A percentile compares a stretch with the other conserved stretches of the same genome.
Conservation (phyloP, 768 basidiomycete genomes). For the Porpolomopsis calyptriformis region DNA sequence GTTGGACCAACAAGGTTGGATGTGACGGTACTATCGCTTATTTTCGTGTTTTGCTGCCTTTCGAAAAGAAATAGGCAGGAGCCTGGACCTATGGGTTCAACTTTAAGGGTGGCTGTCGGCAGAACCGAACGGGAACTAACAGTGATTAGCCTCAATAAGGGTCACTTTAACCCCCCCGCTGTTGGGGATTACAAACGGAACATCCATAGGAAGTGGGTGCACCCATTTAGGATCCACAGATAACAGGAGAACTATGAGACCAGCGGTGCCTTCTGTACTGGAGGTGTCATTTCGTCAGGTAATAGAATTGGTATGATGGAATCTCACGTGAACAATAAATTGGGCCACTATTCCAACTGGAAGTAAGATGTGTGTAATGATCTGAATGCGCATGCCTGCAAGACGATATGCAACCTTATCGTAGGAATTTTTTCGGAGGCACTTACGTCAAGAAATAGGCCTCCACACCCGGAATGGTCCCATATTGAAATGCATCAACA, state of each 20-base stretch:
- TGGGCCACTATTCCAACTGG: conserved; percentile 80
- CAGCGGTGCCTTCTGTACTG: conserved; percentile 65
- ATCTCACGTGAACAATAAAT: conserved; percentile 74
- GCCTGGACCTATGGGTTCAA: conserved; percentile 42
- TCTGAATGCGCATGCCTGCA: conserved; percentile 91
- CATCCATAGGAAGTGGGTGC: conserved; percentile 73
- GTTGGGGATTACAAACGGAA: conserved; percentile 61
- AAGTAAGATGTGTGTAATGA: conserved; percentile 87
- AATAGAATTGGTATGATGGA: neutral
- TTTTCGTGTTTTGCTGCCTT: conserved; percentile 79
- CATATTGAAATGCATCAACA: conserved; percentile 95
- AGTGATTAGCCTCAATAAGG: conserved; percentile 96
- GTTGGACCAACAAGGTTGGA: conserved; percentile 61
- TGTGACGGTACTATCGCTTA: conserved; percentile 72
- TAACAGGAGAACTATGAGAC: conserved; percentile 85
- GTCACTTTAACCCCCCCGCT: conserved; percentile 84
- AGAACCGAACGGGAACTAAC: conserved; percentile 22
- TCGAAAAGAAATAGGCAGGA: conserved; percentile 92
- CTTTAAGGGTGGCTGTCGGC: neutral
- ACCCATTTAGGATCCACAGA: conserved; percentile 86
- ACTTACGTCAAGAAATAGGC: conserved; percentile 85
- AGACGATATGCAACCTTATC: neutral
- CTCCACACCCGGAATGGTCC: conserved; percentile 76
- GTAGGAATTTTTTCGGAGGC: neutral
- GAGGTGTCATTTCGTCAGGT: neutral